Evolutionary conservation across 2,329 filamentous ascomycete species (phyloP), one percentile per base, ranked within the genome.

Genomic region (Endothia cerciana): DNA sequence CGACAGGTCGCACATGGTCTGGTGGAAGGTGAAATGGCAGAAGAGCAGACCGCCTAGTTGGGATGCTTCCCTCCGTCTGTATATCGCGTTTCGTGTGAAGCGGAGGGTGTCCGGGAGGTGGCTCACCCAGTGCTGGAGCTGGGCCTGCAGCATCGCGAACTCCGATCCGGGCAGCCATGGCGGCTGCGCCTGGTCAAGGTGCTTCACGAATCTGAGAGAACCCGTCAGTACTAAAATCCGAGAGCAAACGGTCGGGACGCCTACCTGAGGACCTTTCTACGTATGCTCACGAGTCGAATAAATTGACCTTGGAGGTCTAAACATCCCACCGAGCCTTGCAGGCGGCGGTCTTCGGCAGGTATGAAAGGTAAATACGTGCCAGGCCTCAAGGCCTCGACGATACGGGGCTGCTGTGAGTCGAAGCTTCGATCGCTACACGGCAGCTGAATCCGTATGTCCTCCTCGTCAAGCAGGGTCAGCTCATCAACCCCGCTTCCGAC

Each of bases 361-460:
- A 58, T 22, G 45, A 65, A 70, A 4, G 65, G 62, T 28, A 69
- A 55, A 19, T 64, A 63, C 2, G 47, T 60, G 11, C 65, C 65
- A 3, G 55, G 63, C 57, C 61, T 53, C 49, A 69, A 57, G 17
- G 63, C 59, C 60, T 69, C 67, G 17, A 68, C 64, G 56, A 69
- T 55, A 33, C 62, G 68, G 11, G 68, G 64, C 3, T 59, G 64
- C 58, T 69, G 66, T 15, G 65, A 58, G 22, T 64, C 57, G 43
- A 69, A 69, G 36, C 55, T 69, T 11, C 60, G 57, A 47, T 70
- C 69, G 43, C 67, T 69, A 53, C 69, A 69, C 1, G 74, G 74
- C 11, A 76, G 67, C 49, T 76, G 68, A 30, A 70, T 64, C 55
- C 63, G 62, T 33, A 70, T 62, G 38, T 68, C 65, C 5, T 40